phyloP scores from a whole-genome alignment of 805 yeast genomes.

The Pichia manshurica region DNA sequence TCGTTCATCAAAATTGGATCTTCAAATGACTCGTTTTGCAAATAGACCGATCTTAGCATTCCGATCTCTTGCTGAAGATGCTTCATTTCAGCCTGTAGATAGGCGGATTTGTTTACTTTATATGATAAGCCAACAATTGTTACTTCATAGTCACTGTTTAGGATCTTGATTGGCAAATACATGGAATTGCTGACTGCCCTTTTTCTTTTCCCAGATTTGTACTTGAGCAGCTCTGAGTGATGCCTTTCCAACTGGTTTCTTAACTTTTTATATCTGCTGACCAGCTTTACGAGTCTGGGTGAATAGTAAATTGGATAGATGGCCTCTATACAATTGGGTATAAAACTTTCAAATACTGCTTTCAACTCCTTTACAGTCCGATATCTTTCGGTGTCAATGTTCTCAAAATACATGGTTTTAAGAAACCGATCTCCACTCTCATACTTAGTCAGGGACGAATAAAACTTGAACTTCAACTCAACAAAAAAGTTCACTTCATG shows the following conservation, averaged over 20 bases:
- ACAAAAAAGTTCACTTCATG: slow-evolving; percentile 51
- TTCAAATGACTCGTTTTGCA: slow-evolving; percentile 1
- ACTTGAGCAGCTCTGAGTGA: slow-evolving; percentile 35
- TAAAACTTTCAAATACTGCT: slow-evolving; percentile 28
- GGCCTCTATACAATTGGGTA: slow-evolving; percentile 50
- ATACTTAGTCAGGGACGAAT: slow-evolving; percentile 26
- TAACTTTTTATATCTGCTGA: slow-evolving; percentile 26
- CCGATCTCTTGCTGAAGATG: slow-evolving; percentile 11
- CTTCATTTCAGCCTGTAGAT: slow-evolving; percentile 14
- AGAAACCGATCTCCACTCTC: slow-evolving; percentile 18
- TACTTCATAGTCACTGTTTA: slow-evolving; percentile 10
- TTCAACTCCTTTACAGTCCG: slow-evolving; percentile 26
- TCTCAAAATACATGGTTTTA: slow-evolving; percentile 35
- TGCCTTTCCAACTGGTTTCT: slow-evolving; percentile 35
- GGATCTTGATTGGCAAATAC: slow-evolving; percentile 17
- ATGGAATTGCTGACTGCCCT: slow-evolving; percentile 15
- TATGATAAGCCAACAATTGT: slow-evolving; percentile 21
- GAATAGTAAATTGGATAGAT: slow-evolving; percentile 56
- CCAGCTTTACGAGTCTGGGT: slow-evolving; percentile 31
- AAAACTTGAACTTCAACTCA: slow-evolving; percentile 40
- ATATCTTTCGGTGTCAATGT: slow-evolving; percentile 37
- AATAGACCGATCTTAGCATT: slow-evolving; percentile 9
- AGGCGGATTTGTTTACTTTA: slow-evolving; percentile 17
- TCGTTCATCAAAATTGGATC: slow-evolving; percentile 20
- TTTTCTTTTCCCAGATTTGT: slow-evolving; percentile 11